Evolutionary conservation across 305 asterid species (phyloP), one percentile per base, ranked within the genome.

Genomic region (Plantago coronopus): DNA sequence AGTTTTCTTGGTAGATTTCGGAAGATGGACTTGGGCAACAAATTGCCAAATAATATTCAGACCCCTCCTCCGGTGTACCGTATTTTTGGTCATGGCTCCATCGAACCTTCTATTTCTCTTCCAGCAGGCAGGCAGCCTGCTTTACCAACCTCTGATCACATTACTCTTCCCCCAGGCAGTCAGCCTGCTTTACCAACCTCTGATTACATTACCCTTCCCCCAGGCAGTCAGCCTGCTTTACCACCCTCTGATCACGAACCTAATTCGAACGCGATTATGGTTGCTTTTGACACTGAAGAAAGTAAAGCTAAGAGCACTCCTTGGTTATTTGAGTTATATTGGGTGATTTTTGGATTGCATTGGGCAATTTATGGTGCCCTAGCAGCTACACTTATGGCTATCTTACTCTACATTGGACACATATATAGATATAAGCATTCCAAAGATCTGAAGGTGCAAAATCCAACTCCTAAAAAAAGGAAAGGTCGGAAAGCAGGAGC

Each of bases 131-230:
- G 42, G 18, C 40, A 43, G 59, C 82, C 73, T 68, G 66, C 87
- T 61, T 66, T 86, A 68, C 87, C 97, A 9, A 61, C 74, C 67
- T 40, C 83, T 29, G 78, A 68, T 53, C 57, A 55, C 11, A 73
- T 87, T 63, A 75, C 84, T 70, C 79, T 75, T 68, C 82, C 86
- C 21, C 88, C 87, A 37, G 75, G 68, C 20, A 62, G 42, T 20
- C 40, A 43, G 59, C 82, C 73, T 68, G 66, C 87, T 61, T 66
- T 86, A 68, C 87, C 97, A 9, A 61, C 74, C 67, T 40, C n/a
- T n/a, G n/a, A n/a, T n/a, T n/a, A n/a, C n/a, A 73, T 87, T 63
- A 75, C 84, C 69, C 79, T 75, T 68, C 82, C 86, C 21, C 88
- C 87, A 37, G 75, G 68, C 20, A 62, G 42, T 20, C 40, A 43